Evolutionary conservation across 164 flowering plant genomes (phyloP).

Genomic region (Stephania japonica): DNA sequence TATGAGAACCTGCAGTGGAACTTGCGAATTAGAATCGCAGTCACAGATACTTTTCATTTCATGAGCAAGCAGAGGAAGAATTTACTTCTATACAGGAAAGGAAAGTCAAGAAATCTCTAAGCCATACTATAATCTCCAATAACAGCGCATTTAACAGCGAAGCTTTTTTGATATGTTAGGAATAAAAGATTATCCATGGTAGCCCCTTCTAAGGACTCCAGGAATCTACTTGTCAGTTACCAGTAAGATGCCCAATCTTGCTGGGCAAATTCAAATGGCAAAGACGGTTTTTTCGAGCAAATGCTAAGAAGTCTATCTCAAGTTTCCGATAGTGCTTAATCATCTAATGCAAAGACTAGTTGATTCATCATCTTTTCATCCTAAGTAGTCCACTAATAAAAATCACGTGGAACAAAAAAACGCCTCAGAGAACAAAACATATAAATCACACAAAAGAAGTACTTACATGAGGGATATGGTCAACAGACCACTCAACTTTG

Average conservation of each 20-base stretch:
- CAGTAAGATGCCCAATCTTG: too few relatives aligned
- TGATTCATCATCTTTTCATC: neutral
- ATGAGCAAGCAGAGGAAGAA: too few relatives aligned
- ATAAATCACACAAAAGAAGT: neutral
- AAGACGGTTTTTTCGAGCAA: neutral
- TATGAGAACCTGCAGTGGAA: slow-evolving; percentile 55
- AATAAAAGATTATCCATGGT: too few relatives aligned
- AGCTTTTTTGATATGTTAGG: too few relatives aligned
- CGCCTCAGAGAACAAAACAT: neutral
- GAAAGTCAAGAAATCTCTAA: too few relatives aligned
- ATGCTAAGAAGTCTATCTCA: neutral
- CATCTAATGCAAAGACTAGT: neutral
- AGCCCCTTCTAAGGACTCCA: too few relatives aligned
- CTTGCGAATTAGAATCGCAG: neutral
- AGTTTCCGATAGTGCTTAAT: neutral
- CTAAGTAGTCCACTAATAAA: neutral
- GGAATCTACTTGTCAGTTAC: too few relatives aligned
- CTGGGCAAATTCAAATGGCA: too few relatives aligned
- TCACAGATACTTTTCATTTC: too few relatives aligned
- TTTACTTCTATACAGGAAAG: too few relatives aligned
- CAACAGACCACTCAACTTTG: slow-evolving; percentile 63
- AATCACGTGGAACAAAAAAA: neutral
- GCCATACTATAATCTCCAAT: too few relatives aligned
- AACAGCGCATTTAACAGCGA: too few relatives aligned
- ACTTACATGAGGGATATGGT: slow-evolving; percentile 69